Percentiles rank a stretch among this genome's conserved stretches.
phyloP scores from a whole-genome alignment of 164 flowering plant genomes.

The Aristolochia californica region DNA sequence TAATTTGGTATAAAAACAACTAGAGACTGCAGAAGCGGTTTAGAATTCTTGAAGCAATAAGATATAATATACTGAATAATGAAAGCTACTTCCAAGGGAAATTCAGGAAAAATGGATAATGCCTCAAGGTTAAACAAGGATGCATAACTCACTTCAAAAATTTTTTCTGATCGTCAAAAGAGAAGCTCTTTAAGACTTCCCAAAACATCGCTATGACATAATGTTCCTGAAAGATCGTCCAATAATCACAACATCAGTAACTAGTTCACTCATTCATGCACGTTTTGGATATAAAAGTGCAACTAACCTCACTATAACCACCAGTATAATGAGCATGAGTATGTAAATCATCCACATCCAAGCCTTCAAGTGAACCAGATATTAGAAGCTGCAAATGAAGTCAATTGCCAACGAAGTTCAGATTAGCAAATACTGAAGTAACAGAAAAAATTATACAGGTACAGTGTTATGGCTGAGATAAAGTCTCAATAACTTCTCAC shows the following conservation, averaged over 20 bases:
- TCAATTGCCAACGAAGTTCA: not conserved
- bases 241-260: not conserved
- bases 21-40: too few relatives aligned
- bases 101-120: too few relatives aligned
- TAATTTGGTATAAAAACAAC: too few relatives aligned
- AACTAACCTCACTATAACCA: slow-evolving; percentile 73
- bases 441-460: too few relatives aligned
- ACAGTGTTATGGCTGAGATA: too few relatives aligned
- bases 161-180: slow-evolving; percentile 68
- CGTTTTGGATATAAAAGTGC: not conserved
- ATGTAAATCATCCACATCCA: slow-evolving; percentile 78
- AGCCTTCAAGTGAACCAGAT: slow-evolving; percentile 87
- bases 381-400: slow-evolving; percentile 55
- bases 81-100: too few relatives aligned
- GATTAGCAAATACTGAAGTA: too few relatives aligned
- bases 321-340: slow-evolving; percentile 63
- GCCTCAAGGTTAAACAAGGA: not conserved
- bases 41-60: too few relatives aligned
- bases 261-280: not conserved
- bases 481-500: too few relatives aligned
- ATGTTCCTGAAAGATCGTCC: slow-evolving; percentile 48
- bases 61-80: too few relatives aligned
- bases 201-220: slow-evolving; percentile 82
- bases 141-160: slow-evolving; percentile 69
- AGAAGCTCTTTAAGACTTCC: slow-evolving; percentile 75